Evolutionary conservation across 148 eudicot genomes (phyloP), one percentile per base, ranked within the genome.

Genomic region (Chenopodium album): DNA sequence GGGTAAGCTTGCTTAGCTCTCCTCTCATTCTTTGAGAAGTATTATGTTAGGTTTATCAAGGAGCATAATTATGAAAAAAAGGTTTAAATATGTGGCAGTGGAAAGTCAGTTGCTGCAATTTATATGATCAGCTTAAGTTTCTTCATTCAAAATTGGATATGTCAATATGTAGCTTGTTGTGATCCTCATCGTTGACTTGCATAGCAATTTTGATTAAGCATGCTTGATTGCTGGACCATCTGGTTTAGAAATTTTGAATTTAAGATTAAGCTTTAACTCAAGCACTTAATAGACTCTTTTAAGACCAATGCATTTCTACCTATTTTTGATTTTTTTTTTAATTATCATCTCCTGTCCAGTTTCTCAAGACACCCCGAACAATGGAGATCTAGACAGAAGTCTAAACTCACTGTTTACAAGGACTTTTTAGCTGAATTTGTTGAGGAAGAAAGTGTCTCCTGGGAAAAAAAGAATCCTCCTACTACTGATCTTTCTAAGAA

Each of bases 321-420:
- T 41, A 4, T 41, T 41, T 41, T 5, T 56, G 16, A 46, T 56
- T 32, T 78, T 47, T 11, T 59, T 76, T 79, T 50, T 76, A 23
- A 37, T 73, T 80, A 81, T 54, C 66, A 4, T 80, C 79, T 76
- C 69, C 29, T 62, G 65, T 50, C 72, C 85, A 96, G 99, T 73
- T 94, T 82, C 85, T 86, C 87, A 16, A 90, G 78, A 87, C 89
- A 89, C 79, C 98, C 95, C 29, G 99, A 96, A 74, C 92, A 92
- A 77, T 96, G 99, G 99, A 89, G 87, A 81, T 83, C 89, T 34
- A 89, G 91, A 85, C 99, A 94, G 79, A 87, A 90, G 74, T 88
- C 97, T 28, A 92, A 91, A 84, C 84, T 94, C 79, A 89, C 92
- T 52, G 90, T 90, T 76, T 91, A 91, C 86, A 87, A 90, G 60